Base-by-base conservation (phyloP, 1,284 basidiomycete genomes). In the Moesziomyces sp. region DNA sequence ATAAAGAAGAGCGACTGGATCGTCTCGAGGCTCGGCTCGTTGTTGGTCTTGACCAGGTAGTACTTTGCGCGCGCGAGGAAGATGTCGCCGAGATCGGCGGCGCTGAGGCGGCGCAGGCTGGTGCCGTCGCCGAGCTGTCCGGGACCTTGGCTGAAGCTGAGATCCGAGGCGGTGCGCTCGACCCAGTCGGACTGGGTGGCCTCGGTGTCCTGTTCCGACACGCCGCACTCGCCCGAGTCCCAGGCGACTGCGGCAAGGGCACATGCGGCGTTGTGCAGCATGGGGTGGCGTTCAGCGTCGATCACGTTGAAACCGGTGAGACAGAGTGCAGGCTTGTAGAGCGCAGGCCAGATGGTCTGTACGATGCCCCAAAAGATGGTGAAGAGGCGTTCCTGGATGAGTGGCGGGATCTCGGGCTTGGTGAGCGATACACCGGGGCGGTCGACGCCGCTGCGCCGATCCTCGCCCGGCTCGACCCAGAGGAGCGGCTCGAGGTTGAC, bases 1-100 rank as follows among this genome's bases (percentile, higher is more conserved):
- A 80, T 73, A 57, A 77, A 77, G 16, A 78, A 24, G 5, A 77
- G 58, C 38, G 76, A 67, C 50, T 77, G 75, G 40, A 75, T 68
- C 1, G 75, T 70, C 45, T 78, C 77, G 11, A 79, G 44, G 16
- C 66, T 65, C 3, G 78, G 69, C 30, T 79, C 74, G 44, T 75
- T 67, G 61, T 73, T 68, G 14, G 75, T 68, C 54, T 74, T 66
- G 28, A 77, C 51, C 2, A 77, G 70, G 47, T 66, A 77, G 48
- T 73, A 79, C 45, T 71, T 77, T 42, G 76, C 77, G 38, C 77
- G 48, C 11, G 74, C 64, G 40, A 73, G 60, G 42, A 79, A 76
- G 51, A 78, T 66, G 44, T 75, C 70, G 43, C 74, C 73, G 46
- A 70, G 48, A 14, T 68, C 57, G 21, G 52, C 58, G 13, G 67